These are phyloP conservation scores for Fusarium devonianum DNA, from an alignment of 2,329 filamentous ascomycete genomes.

Conservation along the genomic window DNA sequence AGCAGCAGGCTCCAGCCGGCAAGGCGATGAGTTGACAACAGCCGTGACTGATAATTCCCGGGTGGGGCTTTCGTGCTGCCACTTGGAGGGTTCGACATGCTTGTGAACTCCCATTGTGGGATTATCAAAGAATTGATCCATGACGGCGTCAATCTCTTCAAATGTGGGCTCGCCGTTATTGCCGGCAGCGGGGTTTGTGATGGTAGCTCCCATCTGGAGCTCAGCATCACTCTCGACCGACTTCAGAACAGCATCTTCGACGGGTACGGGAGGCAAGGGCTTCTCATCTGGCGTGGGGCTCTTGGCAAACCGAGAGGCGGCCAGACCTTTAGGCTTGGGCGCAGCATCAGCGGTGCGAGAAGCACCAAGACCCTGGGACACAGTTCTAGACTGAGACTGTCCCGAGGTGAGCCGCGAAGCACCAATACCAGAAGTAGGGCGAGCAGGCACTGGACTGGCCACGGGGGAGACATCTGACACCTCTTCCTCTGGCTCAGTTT, in stretches of 20 bases:
- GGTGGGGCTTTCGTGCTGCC: slow-evolving; percentile 44
- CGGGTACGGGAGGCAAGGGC: slow-evolving; percentile 36
- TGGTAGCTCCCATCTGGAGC: slow-evolving; percentile 23
- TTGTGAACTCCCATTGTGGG: slow-evolving; percentile 79
- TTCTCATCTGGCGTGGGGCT: slow-evolving; percentile 45
- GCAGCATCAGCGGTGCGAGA: slow-evolving; percentile 59
- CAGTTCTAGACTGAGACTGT: slow-evolving; percentile 44
- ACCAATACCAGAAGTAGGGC: slow-evolving; percentile 29
- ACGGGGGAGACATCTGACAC: slow-evolving; percentile 36
- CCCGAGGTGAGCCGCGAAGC: slow-evolving; percentile 33
- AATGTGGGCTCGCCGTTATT: slow-evolving; percentile 60
- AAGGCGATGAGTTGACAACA: slow-evolving; percentile 56
- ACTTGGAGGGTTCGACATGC: slow-evolving; percentile 55
- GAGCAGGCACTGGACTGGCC: slow-evolving; percentile 28
- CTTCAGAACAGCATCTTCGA: slow-evolving; percentile 40
- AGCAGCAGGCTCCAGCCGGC: slow-evolving; percentile 58
- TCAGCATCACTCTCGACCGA: slow-evolving; percentile 43
- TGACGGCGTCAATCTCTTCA: slow-evolving; percentile 90
- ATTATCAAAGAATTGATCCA: slow-evolving; percentile 80
- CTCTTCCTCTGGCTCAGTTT: slow-evolving; percentile 31
- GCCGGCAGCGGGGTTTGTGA: slow-evolving; percentile 30
- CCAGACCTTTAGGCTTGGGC: slow-evolving; percentile 52
- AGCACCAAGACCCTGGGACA: slow-evolving; percentile 48
- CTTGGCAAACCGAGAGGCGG: slow-evolving; percentile 55
- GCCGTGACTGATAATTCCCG: slow-evolving; percentile 36